Percentiles rank a stretch among this genome's conserved stretches.
Conservation (phyloP, 2,329 filamentous ascomycete genomes). For the Zalaria sp. region DNA sequence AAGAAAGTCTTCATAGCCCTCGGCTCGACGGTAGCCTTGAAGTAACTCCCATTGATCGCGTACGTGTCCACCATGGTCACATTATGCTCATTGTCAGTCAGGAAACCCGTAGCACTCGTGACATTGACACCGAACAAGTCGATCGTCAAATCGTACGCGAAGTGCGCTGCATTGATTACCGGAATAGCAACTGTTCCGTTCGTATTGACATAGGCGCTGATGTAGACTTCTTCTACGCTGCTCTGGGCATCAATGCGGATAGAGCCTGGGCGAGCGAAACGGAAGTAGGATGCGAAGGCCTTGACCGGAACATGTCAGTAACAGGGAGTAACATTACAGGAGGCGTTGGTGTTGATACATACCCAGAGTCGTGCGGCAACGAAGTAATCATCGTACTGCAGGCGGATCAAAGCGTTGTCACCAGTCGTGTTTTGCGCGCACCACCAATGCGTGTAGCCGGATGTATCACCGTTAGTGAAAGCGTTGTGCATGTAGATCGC, state of each 20-base stretch:
- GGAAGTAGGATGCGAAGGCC: constrained; percentile 12
- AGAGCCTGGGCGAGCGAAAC: constrained; percentile 11
- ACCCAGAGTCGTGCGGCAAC: neutral
- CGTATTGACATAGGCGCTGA: constrained; percentile 9
- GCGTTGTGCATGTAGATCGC: constrained; percentile 14
- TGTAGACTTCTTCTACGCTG: constrained; percentile 9
- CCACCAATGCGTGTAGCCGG: constrained; percentile 11
- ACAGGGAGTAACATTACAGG: constrained; percentile 9
- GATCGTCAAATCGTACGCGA: constrained; percentile 7
- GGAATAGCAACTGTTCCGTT: constrained; percentile 12
- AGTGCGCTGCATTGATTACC: constrained; percentile 12
- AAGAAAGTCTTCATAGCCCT: constrained; percentile 11
- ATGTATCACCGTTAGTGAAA: constrained; percentile 6
- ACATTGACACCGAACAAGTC: constrained; percentile 5
- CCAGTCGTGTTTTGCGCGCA: constrained; percentile 1
- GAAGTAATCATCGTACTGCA: constrained; percentile 1
- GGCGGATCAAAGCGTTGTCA: constrained; percentile 7
- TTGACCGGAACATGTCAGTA: constrained; percentile 3
- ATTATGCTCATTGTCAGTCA: constrained; percentile 11
- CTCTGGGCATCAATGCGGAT: constrained; percentile 7
- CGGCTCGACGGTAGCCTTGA: constrained; percentile 8
- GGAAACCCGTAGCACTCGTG: constrained; percentile 7
- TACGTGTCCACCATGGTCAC: constrained; percentile 5
- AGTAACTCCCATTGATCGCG: constrained; percentile 1
- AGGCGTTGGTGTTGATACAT: constrained; percentile 1